Evolutionary conservation across 345 rosid species (phyloP).

Genomic region (Eucalyptus microcorys): DNA sequence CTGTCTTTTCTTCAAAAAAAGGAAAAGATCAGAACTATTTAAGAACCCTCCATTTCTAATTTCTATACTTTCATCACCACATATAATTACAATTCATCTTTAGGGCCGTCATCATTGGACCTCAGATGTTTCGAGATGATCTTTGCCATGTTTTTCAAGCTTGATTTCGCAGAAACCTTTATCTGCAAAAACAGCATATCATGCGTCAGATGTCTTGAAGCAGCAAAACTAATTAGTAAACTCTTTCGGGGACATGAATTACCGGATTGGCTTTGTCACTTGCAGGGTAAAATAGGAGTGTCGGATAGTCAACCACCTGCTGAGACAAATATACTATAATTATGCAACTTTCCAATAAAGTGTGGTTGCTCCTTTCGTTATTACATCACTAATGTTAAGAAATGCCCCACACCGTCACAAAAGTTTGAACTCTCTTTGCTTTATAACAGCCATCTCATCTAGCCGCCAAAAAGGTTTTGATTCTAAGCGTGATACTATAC

Average conservation of each 20-base stretch:
- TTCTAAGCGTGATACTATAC: background rate
- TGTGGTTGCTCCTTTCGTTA: background rate
- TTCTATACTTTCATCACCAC: background rate
- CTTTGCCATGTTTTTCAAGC: conserved; percentile 41
- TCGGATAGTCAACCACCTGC: conserved; percentile 64
- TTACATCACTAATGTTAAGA: background rate
- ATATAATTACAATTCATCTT: conserved; percentile 47
- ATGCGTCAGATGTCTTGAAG: background rate
- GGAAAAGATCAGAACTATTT: background rate
- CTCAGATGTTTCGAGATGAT: conserved; percentile 33
- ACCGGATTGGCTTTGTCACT: conserved; percentile 62
- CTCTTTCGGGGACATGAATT: background rate
- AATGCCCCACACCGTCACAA: background rate
- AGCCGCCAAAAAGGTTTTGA: background rate
- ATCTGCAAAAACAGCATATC: conserved; percentile 17
- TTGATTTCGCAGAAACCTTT: conserved; percentile 45
- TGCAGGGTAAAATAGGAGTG: conserved; percentile 48
- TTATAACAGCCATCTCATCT: background rate
- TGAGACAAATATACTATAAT: background rate
- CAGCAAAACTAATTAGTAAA: background rate
- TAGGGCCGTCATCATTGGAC: conserved; percentile 18
- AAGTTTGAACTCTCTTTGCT: background rate
- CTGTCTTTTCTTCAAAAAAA: background rate
- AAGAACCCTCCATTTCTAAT: background rate
- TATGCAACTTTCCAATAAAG: background rate